These are phyloP conservation scores for Leishmania aethiopica DNA, from an alignment of 208 protist genomes.

Conservation along the genomic window DNA sequence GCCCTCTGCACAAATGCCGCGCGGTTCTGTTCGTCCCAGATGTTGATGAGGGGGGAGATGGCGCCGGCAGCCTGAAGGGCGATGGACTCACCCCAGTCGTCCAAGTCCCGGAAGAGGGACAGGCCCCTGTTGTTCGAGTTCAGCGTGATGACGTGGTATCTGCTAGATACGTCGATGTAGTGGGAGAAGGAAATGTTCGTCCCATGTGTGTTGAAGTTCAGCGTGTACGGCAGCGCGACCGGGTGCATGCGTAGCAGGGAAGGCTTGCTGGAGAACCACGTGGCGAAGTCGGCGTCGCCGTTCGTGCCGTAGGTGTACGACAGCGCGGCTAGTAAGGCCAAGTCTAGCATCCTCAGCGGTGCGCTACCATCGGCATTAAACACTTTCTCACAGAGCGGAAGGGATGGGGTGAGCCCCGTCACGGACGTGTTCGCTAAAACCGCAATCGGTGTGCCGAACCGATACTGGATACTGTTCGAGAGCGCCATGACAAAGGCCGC, in stretches of 20 bases:
- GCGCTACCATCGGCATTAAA: conserved; percentile 67
- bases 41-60: conserved; percentile 68
- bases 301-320: conserved; percentile 68
- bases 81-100: conserved; percentile 85
- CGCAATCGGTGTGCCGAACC: conserved; percentile 51
- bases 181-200: conserved; percentile 76
- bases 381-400: conserved; percentile 43
- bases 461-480: conserved; percentile 66
- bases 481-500: conserved; percentile 73
- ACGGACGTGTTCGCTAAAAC: conserved; percentile 18
- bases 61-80: conserved; percentile 64
- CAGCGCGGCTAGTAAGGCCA: conserved; percentile 75
- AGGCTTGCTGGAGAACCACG: conserved; percentile 70
- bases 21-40: conserved; percentile 73
- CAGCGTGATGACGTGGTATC: conserved; percentile 86
- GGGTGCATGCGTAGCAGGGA: conserved; percentile 70
- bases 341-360: conserved; percentile 58
- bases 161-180: conserved; percentile 69
- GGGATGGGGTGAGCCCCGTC: conserved; percentile 11
- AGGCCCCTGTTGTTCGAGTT: conserved; percentile 81
- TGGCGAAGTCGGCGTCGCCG: conserved; percentile 76
- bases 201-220: conserved; percentile 67
- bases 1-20: conserved; percentile 53
- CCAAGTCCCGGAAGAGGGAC: conserved; percentile 71
- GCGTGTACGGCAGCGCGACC: conserved; percentile 50